A percentile compares a stretch with the other conserved stretches of the same genome.
These are phyloP conservation scores for Noccaea bulbosa DNA, from an alignment of 345 rosid species.

Conservation along the genomic window DNA sequence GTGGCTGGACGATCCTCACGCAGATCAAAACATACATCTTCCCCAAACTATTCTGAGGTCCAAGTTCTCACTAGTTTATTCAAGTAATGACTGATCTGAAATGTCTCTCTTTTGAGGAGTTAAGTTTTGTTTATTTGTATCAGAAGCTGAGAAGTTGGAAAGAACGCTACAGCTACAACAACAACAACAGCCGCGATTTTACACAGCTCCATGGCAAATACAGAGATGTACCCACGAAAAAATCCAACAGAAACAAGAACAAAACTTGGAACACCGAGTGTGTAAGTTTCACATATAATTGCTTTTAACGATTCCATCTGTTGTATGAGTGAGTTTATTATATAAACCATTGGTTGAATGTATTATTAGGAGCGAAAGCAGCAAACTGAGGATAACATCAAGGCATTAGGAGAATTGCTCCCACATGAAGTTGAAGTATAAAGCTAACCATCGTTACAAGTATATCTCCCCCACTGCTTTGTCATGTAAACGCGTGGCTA, in stretches of 20 bases:
- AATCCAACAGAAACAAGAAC: conserved; percentile 8
- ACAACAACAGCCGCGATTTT: conserved; percentile 16
- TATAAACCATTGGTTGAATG: conserved; percentile 2
- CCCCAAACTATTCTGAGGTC: conserved; percentile 37
- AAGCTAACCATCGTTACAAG: background rate
- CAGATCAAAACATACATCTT: background rate
- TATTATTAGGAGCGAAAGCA: conserved; percentile 50
- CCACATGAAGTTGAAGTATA: conserved; percentile 52
- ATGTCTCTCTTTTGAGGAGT: conserved; percentile 4
- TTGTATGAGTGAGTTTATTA: background rate
- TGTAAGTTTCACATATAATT: conserved; percentile 30
- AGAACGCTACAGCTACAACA: background rate
- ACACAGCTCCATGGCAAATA: background rate
- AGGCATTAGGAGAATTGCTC: conserved; percentile 53
- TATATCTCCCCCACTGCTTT: background rate
- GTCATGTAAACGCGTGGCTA: background rate
- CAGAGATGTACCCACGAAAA: conserved; percentile 5
- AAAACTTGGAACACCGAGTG: conserved; percentile 12
- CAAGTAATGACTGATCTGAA: conserved; percentile 5
- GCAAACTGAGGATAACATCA: conserved; percentile 48
- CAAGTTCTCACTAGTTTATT: conserved; percentile 14
- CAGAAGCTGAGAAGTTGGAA: conserved; percentile 44
- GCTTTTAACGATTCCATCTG: conserved; percentile 14
- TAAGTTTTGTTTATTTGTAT: conserved; percentile 7
- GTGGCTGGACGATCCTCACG: conserved; percentile 3